These are phyloP conservation scores for Leccinum pachyderme DNA, from an alignment of 1,284 basidiomycete genomes.

Conservation along the genomic window DNA sequence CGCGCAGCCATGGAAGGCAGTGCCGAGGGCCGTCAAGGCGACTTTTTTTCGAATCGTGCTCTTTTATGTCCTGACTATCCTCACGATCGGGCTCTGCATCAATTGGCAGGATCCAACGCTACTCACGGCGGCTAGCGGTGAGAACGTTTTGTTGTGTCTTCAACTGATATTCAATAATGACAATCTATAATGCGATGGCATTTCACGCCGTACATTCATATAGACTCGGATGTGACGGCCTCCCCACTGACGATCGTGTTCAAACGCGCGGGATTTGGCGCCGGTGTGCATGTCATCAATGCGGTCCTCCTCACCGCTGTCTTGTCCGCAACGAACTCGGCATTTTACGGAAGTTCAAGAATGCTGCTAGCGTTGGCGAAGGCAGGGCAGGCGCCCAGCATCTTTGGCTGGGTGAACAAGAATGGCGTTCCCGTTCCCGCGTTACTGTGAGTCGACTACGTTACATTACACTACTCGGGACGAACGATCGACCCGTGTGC, in stretches of 20 bases:
- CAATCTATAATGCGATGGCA: not conserved
- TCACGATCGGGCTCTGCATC: conserved; percentile 57
- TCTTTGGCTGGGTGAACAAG: conserved; percentile 54
- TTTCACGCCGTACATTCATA: not conserved
- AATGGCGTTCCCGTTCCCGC: conserved; percentile 62
- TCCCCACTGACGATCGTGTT: conserved; percentile 63
- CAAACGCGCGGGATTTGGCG: conserved; percentile 54
- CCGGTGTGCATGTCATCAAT: conserved; percentile 55
- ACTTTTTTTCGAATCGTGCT: conserved; percentile 67
- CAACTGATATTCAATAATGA: conserved; percentile 4
- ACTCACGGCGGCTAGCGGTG: conserved; percentile 45
- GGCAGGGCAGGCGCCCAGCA: conserved; percentile 45
- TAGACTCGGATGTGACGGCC: conserved; percentile 46
- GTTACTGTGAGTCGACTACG: conserved; percentile 39
- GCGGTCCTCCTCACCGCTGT: conserved; percentile 68
- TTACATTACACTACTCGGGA: not conserved
- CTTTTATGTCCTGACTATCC: conserved; percentile 58
- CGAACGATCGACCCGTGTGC: not conserved
- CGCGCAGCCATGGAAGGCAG: conserved; percentile 55
- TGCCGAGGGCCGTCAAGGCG: conserved; percentile 67
- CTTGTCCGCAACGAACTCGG: conserved; percentile 54
- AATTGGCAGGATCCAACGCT: conserved; percentile 50
- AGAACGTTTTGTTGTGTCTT: not conserved
- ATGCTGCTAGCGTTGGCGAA: conserved; percentile 55
- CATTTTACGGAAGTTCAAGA: conserved; percentile 64